Percentiles rank a stretch among this genome's conserved stretches.
phyloP scores from a whole-genome alignment of 306 rosid genomes.

The Aeschynomene evenia region DNA sequence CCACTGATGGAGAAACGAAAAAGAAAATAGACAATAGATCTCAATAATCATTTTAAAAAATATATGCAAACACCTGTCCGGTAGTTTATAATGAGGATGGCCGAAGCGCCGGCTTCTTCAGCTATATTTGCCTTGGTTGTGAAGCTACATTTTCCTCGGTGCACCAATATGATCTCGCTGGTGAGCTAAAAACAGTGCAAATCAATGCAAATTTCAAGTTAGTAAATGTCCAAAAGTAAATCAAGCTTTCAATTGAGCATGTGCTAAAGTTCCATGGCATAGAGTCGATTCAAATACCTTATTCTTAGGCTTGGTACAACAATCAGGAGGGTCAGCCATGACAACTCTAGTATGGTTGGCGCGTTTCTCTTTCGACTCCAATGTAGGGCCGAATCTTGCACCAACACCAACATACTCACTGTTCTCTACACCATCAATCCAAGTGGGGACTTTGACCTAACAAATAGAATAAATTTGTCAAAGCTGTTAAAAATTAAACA shows the following conservation, averaged over 20 bases:
- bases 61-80: slow-evolving; percentile 56
- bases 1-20: not conserved
- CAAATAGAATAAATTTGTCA: slow-evolving; percentile 21
- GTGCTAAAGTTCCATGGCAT: slow-evolving; percentile 12
- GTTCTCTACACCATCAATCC: slow-evolving; percentile 63
- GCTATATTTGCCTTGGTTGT: slow-evolving; percentile 90
- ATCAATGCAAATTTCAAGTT: slow-evolving; percentile 36
- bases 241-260: slow-evolving; percentile 24
- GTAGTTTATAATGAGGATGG: slow-evolving; percentile 83
- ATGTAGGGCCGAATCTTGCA: slow-evolving; percentile 86
- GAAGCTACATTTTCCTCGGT: slow-evolving; percentile 95
- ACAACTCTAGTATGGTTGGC: slow-evolving; percentile 87
- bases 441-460: slow-evolving; percentile 91
- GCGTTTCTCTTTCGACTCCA: slow-evolving; percentile 87
- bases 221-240: slow-evolving; percentile 17
- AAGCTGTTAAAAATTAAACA: not conserved
- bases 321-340: slow-evolving; percentile 97
- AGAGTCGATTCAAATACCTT: slow-evolving; percentile 46
- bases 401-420: slow-evolving; percentile 90
- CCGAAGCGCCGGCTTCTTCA: slow-evolving; percentile 81
- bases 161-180: slow-evolving; percentile 79
- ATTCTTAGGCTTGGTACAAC: slow-evolving; percentile 61
- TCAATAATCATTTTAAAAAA: slow-evolving; percentile 18
- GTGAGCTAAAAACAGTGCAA: slow-evolving; percentile 64
- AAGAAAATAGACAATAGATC: slow-evolving; percentile 1